These are phyloP conservation scores for Ogataea neopini DNA, from an alignment of 805 yeast genomes.

Conservation along the genomic window DNA sequence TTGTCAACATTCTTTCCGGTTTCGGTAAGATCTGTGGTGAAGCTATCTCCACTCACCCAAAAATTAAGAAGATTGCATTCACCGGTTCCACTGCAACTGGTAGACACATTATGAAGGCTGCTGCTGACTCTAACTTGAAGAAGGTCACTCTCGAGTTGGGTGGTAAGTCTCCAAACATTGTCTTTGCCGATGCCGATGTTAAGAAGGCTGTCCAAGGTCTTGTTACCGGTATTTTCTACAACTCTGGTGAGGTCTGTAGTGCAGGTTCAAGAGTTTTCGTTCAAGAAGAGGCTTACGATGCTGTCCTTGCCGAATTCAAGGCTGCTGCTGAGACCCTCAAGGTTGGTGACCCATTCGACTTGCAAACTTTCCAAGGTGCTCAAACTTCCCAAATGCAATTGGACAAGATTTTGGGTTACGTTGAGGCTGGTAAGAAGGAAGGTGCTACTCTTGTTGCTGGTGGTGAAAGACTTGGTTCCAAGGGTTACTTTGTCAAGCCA, in stretches of 20 bases:
- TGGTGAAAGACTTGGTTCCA: constrained; percentile 63
- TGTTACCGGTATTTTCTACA: constrained; percentile 69
- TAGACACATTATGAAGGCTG: constrained; percentile 65
- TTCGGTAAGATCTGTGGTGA: constrained; percentile 74
- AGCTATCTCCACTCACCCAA: constrained; percentile 66
- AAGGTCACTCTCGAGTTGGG: constrained; percentile 81
- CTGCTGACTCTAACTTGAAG: constrained; percentile 72
- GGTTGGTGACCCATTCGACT: constrained; percentile 77
- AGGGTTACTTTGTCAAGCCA: constrained; percentile 74
- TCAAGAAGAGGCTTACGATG: constrained; percentile 71
- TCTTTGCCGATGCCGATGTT: constrained; percentile 67
- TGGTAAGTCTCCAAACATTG: constrained; percentile 79
- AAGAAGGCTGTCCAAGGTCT: constrained; percentile 51
- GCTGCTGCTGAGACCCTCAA: constrained; percentile 57
- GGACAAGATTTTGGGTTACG: constrained; percentile 65
- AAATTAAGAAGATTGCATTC: constrained; percentile 73
- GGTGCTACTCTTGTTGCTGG: constrained; percentile 71
- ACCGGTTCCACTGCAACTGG: constrained; percentile 83
- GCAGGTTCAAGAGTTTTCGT: constrained; percentile 80
- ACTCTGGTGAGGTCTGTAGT: constrained; percentile 82
- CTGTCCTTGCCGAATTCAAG: constrained; percentile 58
- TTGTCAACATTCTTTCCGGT: constrained; percentile 72
- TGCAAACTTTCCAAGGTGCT: constrained; percentile 71
- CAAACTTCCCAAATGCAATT: constrained; percentile 72
- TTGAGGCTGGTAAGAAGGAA: constrained; percentile 64